These are phyloP conservation scores for Stachybotrys echinatus DNA, from an alignment of 2,329 filamentous ascomycete genomes.

Conservation along the genomic window DNA sequence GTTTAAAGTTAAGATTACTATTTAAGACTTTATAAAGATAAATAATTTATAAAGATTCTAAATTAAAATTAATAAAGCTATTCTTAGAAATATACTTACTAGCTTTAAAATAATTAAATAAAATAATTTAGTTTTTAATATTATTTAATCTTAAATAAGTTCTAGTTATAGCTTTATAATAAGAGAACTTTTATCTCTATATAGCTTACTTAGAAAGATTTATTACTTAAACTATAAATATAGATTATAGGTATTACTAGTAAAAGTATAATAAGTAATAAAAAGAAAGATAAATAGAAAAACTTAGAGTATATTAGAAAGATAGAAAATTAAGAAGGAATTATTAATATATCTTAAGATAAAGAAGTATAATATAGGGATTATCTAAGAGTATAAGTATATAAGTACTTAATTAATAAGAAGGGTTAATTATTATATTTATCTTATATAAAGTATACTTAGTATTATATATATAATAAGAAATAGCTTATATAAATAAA, in stretches of 20 bases:
- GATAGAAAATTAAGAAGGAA: not conserved
- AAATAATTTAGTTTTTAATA: not conserved
- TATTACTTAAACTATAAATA: not conserved
- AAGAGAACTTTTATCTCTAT: not conserved
- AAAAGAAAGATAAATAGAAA: not conserved
- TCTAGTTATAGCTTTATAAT: not conserved
- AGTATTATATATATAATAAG: not conserved
- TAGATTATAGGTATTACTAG: not conserved
- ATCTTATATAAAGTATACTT: not conserved
- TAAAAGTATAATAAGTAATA: not conserved
- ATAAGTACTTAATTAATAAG: not conserved
- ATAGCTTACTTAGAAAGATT: not conserved
- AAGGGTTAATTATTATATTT: not conserved
- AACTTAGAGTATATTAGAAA: not conserved
- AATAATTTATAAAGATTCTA: not conserved
- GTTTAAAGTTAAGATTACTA: not conserved
- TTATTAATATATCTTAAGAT: not conserved
- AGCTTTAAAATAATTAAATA: not conserved
- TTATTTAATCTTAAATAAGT: not conserved
- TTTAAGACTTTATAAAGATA: not conserved
- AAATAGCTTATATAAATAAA: not conserved
- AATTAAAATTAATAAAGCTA: not conserved
- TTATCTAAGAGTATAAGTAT: not conserved
- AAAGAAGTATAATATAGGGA: not conserved
- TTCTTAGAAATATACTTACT: not conserved